Percentiles rank a stretch among this genome's conserved stretches.
phyloP scores from a whole-genome alignment of 768 basidiomycete genomes.

The Leccinum truebloodii region DNA sequence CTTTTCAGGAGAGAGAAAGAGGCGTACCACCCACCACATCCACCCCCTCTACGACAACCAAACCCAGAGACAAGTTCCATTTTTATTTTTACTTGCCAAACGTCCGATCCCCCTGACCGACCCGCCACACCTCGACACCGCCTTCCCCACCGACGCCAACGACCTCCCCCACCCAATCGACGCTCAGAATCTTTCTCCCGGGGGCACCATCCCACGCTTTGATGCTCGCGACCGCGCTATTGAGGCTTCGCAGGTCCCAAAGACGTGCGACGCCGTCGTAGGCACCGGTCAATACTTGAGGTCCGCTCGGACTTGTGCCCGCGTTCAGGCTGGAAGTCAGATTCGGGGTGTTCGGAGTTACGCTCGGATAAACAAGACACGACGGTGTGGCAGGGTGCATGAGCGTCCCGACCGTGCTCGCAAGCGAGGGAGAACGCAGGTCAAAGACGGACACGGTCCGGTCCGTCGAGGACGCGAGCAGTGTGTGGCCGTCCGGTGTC shows the following conservation, averaged over 20 bases:
- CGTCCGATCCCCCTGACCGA: slow-evolving; percentile 34
- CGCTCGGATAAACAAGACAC: slow-evolving; percentile 43
- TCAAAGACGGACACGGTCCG: slow-evolving; percentile 74
- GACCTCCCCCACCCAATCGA: slow-evolving; percentile 59
- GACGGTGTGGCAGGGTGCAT: slow-evolving; percentile 68
- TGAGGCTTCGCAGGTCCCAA: slow-evolving; percentile 77
- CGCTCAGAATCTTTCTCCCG: slow-evolving; percentile 55
- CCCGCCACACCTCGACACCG: slow-evolving; percentile 65
- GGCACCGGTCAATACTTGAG: slow-evolving; percentile 69
- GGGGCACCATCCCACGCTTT: slow-evolving; percentile 51
- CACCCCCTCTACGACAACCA: not conserved
- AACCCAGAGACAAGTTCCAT: not conserved
- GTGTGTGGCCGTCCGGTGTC: slow-evolving; percentile 42
- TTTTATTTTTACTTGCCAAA: slow-evolving; percentile 2
- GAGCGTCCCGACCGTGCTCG: slow-evolving; percentile 45
- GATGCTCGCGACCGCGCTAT: slow-evolving; percentile 64
- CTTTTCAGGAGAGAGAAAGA: not conserved
- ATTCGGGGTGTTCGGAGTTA: not conserved
- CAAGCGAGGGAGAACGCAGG: slow-evolving; percentile 46
- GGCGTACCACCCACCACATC: not conserved
- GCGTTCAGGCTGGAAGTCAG: not conserved
- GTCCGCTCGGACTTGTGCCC: slow-evolving; percentile 1
- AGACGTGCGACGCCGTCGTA: slow-evolving; percentile 78
- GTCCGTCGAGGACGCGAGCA: slow-evolving; percentile 71
- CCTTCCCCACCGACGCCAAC: slow-evolving; percentile 64